Percentiles rank a stretch among this genome's conserved stretches.
phyloP scores from a whole-genome alignment of 2,329 filamentous ascomycete genomes.

The Phyllosticta citriasiana region DNA sequence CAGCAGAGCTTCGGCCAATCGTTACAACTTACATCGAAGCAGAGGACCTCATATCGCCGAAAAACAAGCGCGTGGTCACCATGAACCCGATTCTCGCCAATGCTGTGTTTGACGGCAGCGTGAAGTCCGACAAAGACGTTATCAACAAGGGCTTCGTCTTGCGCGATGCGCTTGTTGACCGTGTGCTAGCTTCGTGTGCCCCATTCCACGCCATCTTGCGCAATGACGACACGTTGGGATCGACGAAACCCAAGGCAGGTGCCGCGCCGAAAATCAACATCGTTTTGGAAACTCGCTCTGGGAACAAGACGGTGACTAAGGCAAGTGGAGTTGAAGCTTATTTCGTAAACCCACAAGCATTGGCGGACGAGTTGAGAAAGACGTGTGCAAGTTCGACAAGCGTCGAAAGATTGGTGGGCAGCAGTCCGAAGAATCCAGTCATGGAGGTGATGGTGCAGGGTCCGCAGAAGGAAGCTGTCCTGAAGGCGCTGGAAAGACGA shows the following conservation, averaged over 20 bases:
- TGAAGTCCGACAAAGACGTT: constrained; percentile 45
- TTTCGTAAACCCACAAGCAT: constrained; percentile 46
- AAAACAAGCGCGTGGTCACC: constrained; percentile 52
- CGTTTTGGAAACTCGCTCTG: constrained; percentile 52
- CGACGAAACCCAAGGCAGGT: constrained; percentile 50
- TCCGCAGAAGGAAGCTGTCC: constrained; percentile 51
- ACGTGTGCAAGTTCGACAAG: constrained; percentile 59
- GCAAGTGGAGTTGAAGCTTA: constrained; percentile 53
- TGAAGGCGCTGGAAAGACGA: constrained; percentile 48
- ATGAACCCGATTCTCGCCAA: constrained; percentile 55
- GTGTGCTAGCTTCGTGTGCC: constrained; percentile 45
- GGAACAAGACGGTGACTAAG: constrained; percentile 57
- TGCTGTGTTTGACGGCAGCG: constrained; percentile 40
- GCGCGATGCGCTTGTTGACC: constrained; percentile 51
- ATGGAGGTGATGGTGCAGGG: constrained; percentile 61
- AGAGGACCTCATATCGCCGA: constrained; percentile 45
- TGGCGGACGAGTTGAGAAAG: constrained; percentile 58
- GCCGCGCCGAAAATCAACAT: constrained; percentile 50
- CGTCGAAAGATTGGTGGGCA: constrained; percentile 50
- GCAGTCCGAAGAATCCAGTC: constrained; percentile 49
- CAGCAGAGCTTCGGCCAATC: constrained; percentile 47
- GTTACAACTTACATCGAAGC: constrained; percentile 50
- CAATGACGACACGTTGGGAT: constrained; percentile 30
- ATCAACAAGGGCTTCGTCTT: constrained; percentile 48
- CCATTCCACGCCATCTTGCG: constrained; percentile 50